Evolutionary conservation across 306 rosid species (phyloP).

Genomic region (Cucumis cinereus): DNA sequence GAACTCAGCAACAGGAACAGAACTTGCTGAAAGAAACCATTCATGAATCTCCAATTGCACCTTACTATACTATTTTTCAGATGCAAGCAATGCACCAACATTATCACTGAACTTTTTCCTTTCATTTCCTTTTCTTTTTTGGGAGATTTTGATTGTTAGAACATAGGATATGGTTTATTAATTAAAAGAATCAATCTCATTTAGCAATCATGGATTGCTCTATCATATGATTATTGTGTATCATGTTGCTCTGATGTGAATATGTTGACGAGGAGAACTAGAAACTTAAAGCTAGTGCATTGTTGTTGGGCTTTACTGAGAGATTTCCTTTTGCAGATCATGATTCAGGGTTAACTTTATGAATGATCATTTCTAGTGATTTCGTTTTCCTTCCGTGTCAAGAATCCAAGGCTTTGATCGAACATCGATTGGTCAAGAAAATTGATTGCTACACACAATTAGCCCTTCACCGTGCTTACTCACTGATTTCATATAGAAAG

Average conservation of each 20-base stretch:
- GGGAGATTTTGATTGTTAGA: neutral
- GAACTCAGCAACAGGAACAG: conserved; percentile 38
- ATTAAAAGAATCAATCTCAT: conserved; percentile 9
- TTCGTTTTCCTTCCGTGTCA: too few relatives aligned
- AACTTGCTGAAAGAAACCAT: conserved; percentile 27
- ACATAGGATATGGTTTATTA: neutral
- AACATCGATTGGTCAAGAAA: neutral
- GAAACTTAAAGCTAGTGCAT: conserved; percentile 22
- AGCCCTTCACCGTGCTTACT: too few relatives aligned
- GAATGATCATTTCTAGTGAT: conserved; percentile 3
- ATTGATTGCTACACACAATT: too few relatives aligned
- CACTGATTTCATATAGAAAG: too few relatives aligned
- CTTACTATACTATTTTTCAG: conserved; percentile 35
- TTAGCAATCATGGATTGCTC: conserved; percentile 26
- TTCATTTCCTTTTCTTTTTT: neutral
- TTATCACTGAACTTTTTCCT: conserved; percentile 27
- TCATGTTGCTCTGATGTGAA: conserved; percentile 24
- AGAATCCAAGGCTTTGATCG: neutral
- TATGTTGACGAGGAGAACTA: conserved; percentile 28
- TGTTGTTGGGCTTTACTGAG: conserved; percentile 24
- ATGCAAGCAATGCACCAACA: conserved; percentile 27
- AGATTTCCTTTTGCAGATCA: conserved; percentile 21
- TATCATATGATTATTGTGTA: conserved; percentile 10
- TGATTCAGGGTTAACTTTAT: conserved; percentile 22
- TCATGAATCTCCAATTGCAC: conserved; percentile 36